Percentiles rank a stretch among this genome's conserved stretches.
Conservation (phyloP, 1,139 yeast genomes). For the Protomyces lactucae-debilis region DNA sequence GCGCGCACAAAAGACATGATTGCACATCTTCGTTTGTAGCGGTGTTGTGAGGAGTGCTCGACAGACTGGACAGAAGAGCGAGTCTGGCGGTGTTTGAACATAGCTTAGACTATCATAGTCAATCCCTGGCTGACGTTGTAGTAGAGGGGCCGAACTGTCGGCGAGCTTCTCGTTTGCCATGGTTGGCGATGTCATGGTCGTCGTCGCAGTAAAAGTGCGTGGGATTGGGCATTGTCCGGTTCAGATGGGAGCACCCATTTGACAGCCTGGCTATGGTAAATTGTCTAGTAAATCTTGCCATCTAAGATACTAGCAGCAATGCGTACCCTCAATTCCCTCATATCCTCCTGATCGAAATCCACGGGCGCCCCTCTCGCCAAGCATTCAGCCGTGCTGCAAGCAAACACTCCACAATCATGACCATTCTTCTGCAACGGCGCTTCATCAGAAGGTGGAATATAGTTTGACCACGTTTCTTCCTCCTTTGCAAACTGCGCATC, state of each 20-base stretch:
- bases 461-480: slow-evolving; percentile 32
- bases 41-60: slow-evolving; percentile 6
- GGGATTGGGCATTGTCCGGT: too few species aligned
- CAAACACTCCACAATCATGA: slow-evolving; percentile 90
- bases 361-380: slow-evolving; percentile 50
- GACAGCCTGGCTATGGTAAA: too few species aligned
- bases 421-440: slow-evolving; percentile 90
- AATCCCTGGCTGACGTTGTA: neutral
- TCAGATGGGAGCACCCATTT: too few species aligned
- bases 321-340: slow-evolving; percentile 60
- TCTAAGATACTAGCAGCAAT: slow-evolving; percentile 55
- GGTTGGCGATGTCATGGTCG: too few species aligned
- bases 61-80: slow-evolving; percentile 22
- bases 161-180: too few species aligned
- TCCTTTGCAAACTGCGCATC: slow-evolving; percentile 37
- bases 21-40: slow-evolving; percentile 6
- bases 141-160: too few species aligned
- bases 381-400: slow-evolving; percentile 71
- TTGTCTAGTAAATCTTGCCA: slow-evolving; percentile 13
- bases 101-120: slow-evolving; percentile 11
- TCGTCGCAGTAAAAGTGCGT: too few species aligned
- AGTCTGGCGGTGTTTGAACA: slow-evolving; percentile 7
- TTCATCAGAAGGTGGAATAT: slow-evolving; percentile 35
- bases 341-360: slow-evolving; percentile 62
- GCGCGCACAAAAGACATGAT: slow-evolving; percentile 12